Evolutionary conservation across 140 eudicot genomes (phyloP), one percentile per base, ranked within the genome.

Genomic region (Ambrosia hybrid): DNA sequence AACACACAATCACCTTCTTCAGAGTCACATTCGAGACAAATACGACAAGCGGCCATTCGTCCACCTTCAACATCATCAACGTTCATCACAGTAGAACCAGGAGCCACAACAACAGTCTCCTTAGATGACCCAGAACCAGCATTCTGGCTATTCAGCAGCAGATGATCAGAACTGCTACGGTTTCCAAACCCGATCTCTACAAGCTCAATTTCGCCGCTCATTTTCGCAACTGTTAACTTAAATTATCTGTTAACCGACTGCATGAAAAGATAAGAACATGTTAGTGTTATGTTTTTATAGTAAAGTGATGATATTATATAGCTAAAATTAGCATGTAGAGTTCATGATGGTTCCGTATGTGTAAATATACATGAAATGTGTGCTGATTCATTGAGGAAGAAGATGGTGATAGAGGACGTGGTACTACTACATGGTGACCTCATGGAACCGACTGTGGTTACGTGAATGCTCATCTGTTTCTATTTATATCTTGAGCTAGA

Each of bases 1-100:
- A 52, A 68, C 13, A n/a, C n/a, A n/a, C n/a, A 78, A 21, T 65
- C 45, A 91, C 96, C 96, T 75, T 72, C 79, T 4, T 86, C 84
- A 0, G 82, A 87, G 45, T 86, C 96, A 49, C 86, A 76, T 46
- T 91, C 93, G 65, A 91, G 92, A 73, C 97, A 91, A 81, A 91
- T 91, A 65, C 97, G 88, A 71, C 97, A 91, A 73, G 70, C 70
- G 17, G 75, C 79, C 45, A 78, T 61, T 5, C 82, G 57, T 51
- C 85, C 93, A 51, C 85, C 71, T 78, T 91, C 97, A 72, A 83
- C 59, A 72, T 91, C 97, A 6, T 78, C 81, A 76, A 16, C 39
- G 33, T 66, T 65, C 7, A 70, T 71, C 72, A 68, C 80, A 67
- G 58, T 30, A 17, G 70, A 39, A 14, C 14, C 57, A 30, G 53